Base-by-base conservation (phyloP, 2,329 filamentous ascomycete genomes). In the Hysterium pulicare region DNA sequence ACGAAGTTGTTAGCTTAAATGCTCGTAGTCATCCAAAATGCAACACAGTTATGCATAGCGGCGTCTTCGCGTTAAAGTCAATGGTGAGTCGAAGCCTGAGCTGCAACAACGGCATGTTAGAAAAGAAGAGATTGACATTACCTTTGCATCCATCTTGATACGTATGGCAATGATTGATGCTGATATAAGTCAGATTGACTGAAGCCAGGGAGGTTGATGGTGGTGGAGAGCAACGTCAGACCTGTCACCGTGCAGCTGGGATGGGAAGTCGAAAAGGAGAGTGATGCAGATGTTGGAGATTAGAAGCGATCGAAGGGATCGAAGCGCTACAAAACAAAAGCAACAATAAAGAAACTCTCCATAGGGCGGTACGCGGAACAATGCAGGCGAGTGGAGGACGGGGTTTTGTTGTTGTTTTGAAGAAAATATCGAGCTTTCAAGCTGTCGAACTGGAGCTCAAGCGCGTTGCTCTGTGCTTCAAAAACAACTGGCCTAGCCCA, bases 131-230 rank as follows among this genome's bases (percentile, higher is more conserved):
- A n/a, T n/a, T n/a, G n/a, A n/a, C n/a, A 58, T 58, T 62, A 72
- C 70, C 63, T 71, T 71, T 58, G 69, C 69, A 47, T 72, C 69
- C 70, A 71, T 71, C 48, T 36, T 66, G 56, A 39, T 48, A 43
- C 39, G 46, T 41, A 37, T 38, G 45, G 48, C 28, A 34, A 34
- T 48, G 48, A 55, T 57, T 48, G 49, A 53, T 44, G 32, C 15
- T 16, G 32, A 42, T 39, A 24, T 37, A 24, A 35, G 37, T 24
- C 20, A 30, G 30, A 35, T 24, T 34, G 24, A 28, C 13, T 28
- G 24, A 28, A 13, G 24, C 24, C 24, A 13, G 13, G 13, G 24
- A 28, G 13, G 24, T 28, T 28, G 24, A 28, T n/a, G n/a, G n/a
- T n/a, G n/a, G n/a, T n/a, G n/a, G n/a, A n/a, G n/a, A n/a, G n/a